A percentile compares a stretch with the other conserved stretches of the same genome.
Conservation (phyloP, 345 rosid species). For the Hibiscus syriacus region DNA sequence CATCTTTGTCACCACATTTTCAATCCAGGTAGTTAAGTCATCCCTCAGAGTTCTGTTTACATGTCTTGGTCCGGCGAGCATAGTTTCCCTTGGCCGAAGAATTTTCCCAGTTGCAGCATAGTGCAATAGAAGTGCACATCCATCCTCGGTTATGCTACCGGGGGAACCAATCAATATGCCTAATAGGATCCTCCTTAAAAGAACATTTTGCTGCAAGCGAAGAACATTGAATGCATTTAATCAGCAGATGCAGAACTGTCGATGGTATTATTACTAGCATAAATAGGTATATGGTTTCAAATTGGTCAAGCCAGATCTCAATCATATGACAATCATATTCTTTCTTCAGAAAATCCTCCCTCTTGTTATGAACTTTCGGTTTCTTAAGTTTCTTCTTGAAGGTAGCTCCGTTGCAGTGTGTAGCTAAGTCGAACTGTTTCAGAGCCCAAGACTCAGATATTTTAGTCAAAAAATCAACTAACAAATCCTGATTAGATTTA, state of each 20-base stretch:
- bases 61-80: slow-evolving; percentile 20
- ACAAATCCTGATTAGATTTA: slow-evolving; percentile 38
- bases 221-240: slow-evolving; percentile 11
- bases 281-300: slow-evolving; percentile 27
- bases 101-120: slow-evolving; percentile 56
- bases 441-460: slow-evolving; percentile 41
- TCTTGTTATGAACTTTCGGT: slow-evolving; percentile 17
- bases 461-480: slow-evolving; percentile 38
- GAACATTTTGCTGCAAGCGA: slow-evolving; percentile 20
- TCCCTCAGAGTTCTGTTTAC: slow-evolving; percentile 12
- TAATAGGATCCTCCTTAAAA: slow-evolving; percentile 50
- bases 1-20: slow-evolving; percentile 36
- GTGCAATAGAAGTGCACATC: slow-evolving; percentile 53
- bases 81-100: slow-evolving; percentile 14
- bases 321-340: slow-evolving; percentile 22
- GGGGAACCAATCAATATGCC: slow-evolving; percentile 52
- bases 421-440: slow-evolving; percentile 23
- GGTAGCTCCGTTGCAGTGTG: slow-evolving; percentile 17
- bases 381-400: slow-evolving; percentile 38
- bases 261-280: slow-evolving; percentile 10
- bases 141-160: slow-evolving; percentile 32
- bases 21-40: slow-evolving; percentile 3
- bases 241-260: slow-evolving; percentile 18
- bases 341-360: slow-evolving; percentile 14
- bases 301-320: slow-evolving; percentile 42